Evolutionary conservation across 805 yeast genomes (phyloP), one percentile per base, ranked within the genome.

Genomic region (Starmerella potacharoeniae): DNA sequence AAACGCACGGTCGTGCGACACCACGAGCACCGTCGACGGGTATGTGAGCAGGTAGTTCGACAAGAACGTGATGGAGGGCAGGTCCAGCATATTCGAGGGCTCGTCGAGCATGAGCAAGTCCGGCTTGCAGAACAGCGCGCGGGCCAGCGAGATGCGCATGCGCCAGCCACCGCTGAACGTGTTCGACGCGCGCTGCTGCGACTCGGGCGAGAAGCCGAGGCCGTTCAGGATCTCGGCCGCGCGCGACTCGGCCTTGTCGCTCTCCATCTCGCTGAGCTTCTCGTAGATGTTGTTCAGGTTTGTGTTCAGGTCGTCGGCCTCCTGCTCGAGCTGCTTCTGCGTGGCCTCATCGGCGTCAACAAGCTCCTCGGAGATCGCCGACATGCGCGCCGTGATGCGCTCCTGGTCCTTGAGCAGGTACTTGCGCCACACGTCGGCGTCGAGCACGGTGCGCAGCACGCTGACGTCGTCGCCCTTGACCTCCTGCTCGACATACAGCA

Each of bases 1-100:
- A 74, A 93, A 93, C 44, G 96, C 88, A 67, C 98, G 83, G 71
- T 93, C 99, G 76, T 93, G 99, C 55, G 98, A 93, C 46, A 93
- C 99, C 44, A 91, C 95, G 60, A 93, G 74, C 2, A 93, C 93
- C 0, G 98, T 93, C 1, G 96, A 80, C 53, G 95, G 90, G 68
- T 93, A 93, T 7, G 86, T 77, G 67, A 87, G 95, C 63, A 93
- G 74, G 68, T 93, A 93, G 62, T 86, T 81, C 10, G 97, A 91
- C 67, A 93, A 77, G 69, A 82, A 93, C 1, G 97, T 91, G 68
- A 93, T 87, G 53, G 97, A 90, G 33, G 98, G 99, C 70, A 93
- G 96, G 80, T 93, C 99, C 95, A 93, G 86, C 96, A 90, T 93
- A 83, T 93, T 93, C 58, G 97, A 90, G 66, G 99, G 99, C 78